Base-by-base conservation (phyloP, 2,329 filamentous ascomycete genomes). In the Neofusicoccum kwambonambiense region DNA sequence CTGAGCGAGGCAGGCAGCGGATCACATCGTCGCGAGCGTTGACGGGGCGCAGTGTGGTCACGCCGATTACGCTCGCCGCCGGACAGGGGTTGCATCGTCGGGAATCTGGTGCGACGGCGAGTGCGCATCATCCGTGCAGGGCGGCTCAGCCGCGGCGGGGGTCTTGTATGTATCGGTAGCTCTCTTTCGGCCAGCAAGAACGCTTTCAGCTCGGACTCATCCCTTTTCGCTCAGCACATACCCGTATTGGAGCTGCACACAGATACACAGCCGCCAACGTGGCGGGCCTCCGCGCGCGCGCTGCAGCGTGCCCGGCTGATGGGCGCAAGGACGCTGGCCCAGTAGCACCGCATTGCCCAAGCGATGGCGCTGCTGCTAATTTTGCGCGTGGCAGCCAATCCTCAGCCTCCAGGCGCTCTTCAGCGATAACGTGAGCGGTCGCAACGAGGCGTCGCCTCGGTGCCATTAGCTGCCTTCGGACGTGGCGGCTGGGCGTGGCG, bases 1-100 rank as follows among this genome's bases (percentile, higher is more conserved):
- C 82, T 99, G 86, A 88, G 77, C 27, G 47, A 50, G 31, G 58
- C 52, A 50, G 58, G 58, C 47, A n/a, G 35, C 17, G 58, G 15
- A 50, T 35, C 8, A 19, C 11, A 41, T 13, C 47, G 11, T 56
- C 19, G 37, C 39, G 41, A 44, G 39, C 15, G 37, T 57, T 63
- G 61, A 56, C 22, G 19, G 37, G 52, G 52, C 52, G 52, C 37
- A 42, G 41, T 44, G 37, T n/a, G 41, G 41, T 35, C 22, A 34
- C n/a, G 54, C 13, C 54, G 39, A 45, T 11, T 3, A 31, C 37
- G 35, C 37, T 37, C 35, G 19, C 22, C 27, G 27, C 13, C 15
- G 19, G 9, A 17, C 54, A 44, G 39, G 54, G 54, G 54, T 27
- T n/a, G 41, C 37, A 42, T 22, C 41, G 6, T 54, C 51, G 49